Base-by-base conservation (phyloP, 139 green algal genomes). In the Ulvella scutata region DNA sequence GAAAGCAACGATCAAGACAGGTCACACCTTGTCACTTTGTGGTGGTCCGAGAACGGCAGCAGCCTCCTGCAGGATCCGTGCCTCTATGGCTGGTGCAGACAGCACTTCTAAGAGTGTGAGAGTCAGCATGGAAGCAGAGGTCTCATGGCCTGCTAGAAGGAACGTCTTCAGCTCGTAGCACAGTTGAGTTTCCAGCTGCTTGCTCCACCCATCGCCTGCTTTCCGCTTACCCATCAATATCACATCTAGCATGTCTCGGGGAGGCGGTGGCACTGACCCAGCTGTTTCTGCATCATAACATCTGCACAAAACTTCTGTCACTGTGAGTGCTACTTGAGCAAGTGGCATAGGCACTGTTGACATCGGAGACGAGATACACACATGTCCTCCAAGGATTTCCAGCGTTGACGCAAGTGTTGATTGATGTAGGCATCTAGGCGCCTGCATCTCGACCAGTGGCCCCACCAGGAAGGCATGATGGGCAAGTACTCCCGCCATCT, bases 101-200 rank as follows among this genome's bases (percentile, higher is more conserved):
- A 67, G 51, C 23, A 97, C 84, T 83, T 98, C 91, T 37, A 88
- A 90, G 39, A 92, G 79, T 4, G 83, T 85, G 90, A 90, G 97
- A 34, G 88, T 93, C 26, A 98, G 87, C 92, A 97, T 97, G 43
- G 91, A 89, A 3, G 92, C 89, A 77, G 80, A 91, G 9, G 93
- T 98, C 80, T 98, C 93, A 78, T 98, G 93, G 2, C 93, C 93
- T 17, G 93, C 93, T 74, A 98, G 82, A 78, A 98, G 77, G 74
- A 98, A 96, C 3, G 93, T 98, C 84, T 97, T 98, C 35, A 97
- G 81, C 86, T 98, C 93, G 79, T 91, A 97, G 82, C 90, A 96
- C 78, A 97, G 84, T 88, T 98, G 93, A 37, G 72, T 77, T 79
- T 96, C 89, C 29, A 91, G 80, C 6, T 75, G 84, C 1, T 78